These are phyloP conservation scores for Lyophyllum decastes DNA, from an alignment of 768 basidiomycete species.

Conservation along the genomic window DNA sequence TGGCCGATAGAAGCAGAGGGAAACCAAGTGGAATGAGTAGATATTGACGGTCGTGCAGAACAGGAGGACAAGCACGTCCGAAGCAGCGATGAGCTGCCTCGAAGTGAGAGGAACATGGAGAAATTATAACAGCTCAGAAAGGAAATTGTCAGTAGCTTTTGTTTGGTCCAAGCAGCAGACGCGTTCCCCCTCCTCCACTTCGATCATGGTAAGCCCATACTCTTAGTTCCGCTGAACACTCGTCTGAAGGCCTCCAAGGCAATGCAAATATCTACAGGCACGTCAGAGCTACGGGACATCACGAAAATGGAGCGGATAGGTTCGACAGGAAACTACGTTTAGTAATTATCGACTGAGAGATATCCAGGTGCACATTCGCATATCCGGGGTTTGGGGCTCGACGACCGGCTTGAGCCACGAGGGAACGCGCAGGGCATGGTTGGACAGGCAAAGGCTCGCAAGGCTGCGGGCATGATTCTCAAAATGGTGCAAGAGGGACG, in stretches of 20 bases:
- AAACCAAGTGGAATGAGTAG: background rate
- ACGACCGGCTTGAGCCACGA: conserved; percentile 88
- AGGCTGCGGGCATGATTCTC: conserved; percentile 96
- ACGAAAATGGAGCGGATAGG: conserved; percentile 95
- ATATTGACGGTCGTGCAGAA: conserved; percentile 13
- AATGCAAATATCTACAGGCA: conserved; percentile 75
- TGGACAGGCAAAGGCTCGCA: conserved; percentile 93
- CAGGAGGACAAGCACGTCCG: conserved; percentile 30
- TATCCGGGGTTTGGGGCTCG: conserved; percentile 93
- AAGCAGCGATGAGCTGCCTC: conserved; percentile 43
- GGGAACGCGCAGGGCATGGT: conserved; percentile 94
- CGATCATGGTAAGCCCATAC: conserved; percentile 12
- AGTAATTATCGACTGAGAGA: conserved; percentile 10
- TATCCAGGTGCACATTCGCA: conserved; percentile 85
- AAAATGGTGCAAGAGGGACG: conserved; percentile 97
- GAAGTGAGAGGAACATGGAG: conserved; percentile 45
- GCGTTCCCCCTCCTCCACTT: conserved; percentile 5
- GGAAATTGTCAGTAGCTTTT: conserved; percentile 15
- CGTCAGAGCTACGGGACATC: conserved; percentile 80
- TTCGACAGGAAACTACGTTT: conserved; percentile 25
- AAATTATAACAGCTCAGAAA: conserved; percentile 21
- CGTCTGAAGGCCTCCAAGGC: conserved; percentile 27
- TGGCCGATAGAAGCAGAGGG: background rate
- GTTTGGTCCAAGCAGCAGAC: conserved; percentile 12
- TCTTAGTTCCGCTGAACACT: background rate